Evolutionary conservation across 345 rosid genomes (phyloP).

Genomic region (Reutealis trisperma): DNA sequence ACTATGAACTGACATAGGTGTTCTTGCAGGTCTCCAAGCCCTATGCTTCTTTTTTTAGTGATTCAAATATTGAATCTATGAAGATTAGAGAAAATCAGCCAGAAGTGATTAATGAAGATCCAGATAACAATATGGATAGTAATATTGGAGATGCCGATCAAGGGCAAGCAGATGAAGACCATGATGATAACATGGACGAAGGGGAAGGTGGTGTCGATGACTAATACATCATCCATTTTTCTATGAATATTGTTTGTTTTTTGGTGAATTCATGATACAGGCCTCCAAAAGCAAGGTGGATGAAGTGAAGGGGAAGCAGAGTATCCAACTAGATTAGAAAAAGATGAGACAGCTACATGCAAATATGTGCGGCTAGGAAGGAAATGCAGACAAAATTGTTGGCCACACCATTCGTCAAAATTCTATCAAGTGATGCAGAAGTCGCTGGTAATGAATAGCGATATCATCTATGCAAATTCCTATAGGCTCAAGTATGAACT

Average conservation of each 20-base stretch:
- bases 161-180: constrained; percentile 43
- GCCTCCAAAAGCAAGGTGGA: neutral
- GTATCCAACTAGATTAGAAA: neutral
- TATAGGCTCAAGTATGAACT: too few species aligned
- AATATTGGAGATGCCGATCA: constrained; percentile 40
- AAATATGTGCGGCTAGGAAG: too few species aligned
- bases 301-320: too few species aligned
- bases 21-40: constrained; percentile 79
- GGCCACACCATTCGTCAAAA: too few species aligned
- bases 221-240: neutral
- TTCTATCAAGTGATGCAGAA: too few species aligned
- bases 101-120: constrained; percentile 25
- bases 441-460: too few species aligned
- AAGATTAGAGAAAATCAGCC: constrained; percentile 20
- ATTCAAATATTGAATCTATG: constrained; percentile 57
- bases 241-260: neutral
- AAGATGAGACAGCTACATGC: neutral
- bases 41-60: constrained; percentile 54
- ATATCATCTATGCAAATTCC: too few species aligned
- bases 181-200: constrained; percentile 50
- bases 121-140: constrained; percentile 27
- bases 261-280: neutral
- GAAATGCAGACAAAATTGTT: too few species aligned
- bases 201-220: constrained; percentile 40
- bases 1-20: constrained; percentile 10